Percentiles rank a stretch among this genome's conserved stretches.
Conservation (phyloP, 768 basidiomycete species). For the Mycena alexandri region DNA sequence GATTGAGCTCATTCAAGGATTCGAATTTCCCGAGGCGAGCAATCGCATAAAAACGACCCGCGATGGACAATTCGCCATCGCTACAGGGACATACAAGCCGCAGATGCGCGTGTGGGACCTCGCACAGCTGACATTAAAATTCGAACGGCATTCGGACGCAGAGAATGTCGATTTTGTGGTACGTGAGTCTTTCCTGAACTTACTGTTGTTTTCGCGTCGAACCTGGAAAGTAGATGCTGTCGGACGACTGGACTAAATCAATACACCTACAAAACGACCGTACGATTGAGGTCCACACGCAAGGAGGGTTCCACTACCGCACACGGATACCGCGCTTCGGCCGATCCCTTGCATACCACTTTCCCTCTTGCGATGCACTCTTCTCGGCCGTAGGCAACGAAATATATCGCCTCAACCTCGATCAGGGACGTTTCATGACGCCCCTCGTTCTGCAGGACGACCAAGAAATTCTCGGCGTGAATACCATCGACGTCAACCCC, state of each 20-base stretch:
- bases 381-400: conserved; percentile 88
- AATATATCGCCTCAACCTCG: conserved; percentile 93
- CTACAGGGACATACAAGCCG: conserved; percentile 98
- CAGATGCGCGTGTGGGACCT: conserved; percentile 97
- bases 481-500: conserved; percentile 92
- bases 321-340: conserved; percentile 96
- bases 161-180: conserved; percentile 99
- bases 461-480: conserved; percentile 83
- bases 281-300: conserved; percentile 94
- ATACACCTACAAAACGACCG: conserved; percentile 96
- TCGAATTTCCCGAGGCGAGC: conserved; percentile 97
- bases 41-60: conserved; percentile 91
- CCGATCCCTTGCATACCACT: conserved; percentile 92
- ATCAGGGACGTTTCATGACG: conserved; percentile 92
- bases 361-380: conserved; percentile 92
- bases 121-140: conserved; percentile 92
- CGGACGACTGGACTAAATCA: conserved; percentile 99
- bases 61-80: conserved; percentile 93
- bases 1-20: conserved; percentile 93
- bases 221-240: conserved; percentile 74
- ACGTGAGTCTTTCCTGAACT: conserved; percentile 62
- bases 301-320: conserved; percentile 91
- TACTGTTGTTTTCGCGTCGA: conserved; percentile 15
- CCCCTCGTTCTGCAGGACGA: conserved; percentile 73
- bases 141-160: conserved; percentile 94